phyloP scores from a whole-genome alignment of 2,329 filamentous ascomycete species.

The Colletotrichum graminicola region DNA sequence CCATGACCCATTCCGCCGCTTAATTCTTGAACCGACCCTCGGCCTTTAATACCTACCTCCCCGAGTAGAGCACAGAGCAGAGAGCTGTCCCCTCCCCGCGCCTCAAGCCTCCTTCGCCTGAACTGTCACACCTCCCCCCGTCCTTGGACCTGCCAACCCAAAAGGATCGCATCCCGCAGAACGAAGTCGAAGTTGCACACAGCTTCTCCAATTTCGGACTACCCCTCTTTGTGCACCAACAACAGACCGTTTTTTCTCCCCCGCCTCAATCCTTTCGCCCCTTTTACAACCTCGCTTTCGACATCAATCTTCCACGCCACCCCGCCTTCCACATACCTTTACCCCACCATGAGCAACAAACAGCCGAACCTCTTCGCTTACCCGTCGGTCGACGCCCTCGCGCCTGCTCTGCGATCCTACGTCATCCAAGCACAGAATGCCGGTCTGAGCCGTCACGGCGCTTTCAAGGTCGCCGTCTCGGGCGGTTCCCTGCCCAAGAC shows the following conservation, averaged over 20 bases:
- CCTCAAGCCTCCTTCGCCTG: constrained; percentile 36
- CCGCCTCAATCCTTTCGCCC: constrained; percentile 15
- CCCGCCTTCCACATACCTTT: constrained; percentile 15
- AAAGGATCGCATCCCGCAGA: constrained; percentile 22
- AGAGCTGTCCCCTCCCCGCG: background rate
- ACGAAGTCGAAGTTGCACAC: constrained; percentile 13
- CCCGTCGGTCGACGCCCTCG: constrained; percentile 75
- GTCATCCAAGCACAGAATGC: constrained; percentile 84
- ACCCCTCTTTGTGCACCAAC: constrained; percentile 30
- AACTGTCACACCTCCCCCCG: constrained; percentile 23
- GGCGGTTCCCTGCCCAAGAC: constrained; percentile 93
- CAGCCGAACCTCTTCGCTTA: constrained; percentile 86
- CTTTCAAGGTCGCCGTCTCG: constrained; percentile 93
- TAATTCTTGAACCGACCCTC: constrained; percentile 23
- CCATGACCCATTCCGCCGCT: constrained; percentile 40
- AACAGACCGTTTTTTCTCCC: constrained; percentile 19
- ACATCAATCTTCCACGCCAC: constrained; percentile 30
- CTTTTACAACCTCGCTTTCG: constrained; percentile 36
- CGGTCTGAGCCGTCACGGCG: constrained; percentile 82
- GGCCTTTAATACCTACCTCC: constrained; percentile 34
- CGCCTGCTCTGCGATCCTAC: constrained; percentile 82
- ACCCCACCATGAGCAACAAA: constrained; percentile 62
- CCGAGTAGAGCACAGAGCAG: constrained; percentile 10
- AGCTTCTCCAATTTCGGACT: constrained; percentile 31
- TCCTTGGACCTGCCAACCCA: constrained; percentile 8